Conservation (phyloP, 306 rosid species). For the Vigna hirtella region DNA sequence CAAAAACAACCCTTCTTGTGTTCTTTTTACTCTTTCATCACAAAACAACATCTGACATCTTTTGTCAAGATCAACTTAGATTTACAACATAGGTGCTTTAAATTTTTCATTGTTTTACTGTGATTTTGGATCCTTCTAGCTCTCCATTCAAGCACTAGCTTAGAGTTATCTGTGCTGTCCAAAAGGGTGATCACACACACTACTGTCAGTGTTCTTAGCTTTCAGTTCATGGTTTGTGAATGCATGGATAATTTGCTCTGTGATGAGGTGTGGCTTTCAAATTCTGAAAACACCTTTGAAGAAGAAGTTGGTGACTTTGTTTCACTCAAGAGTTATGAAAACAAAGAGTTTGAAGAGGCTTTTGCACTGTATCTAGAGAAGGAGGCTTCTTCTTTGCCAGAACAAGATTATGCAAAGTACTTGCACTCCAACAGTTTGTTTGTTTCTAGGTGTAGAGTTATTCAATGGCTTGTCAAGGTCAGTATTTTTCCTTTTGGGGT, state of each 20-base stretch:
- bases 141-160: neutral
- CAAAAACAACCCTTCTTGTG: conserved; percentile 1
- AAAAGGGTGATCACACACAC: neutral
- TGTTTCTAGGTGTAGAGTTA: neutral
- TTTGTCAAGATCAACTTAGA: too few relatives aligned
- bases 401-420: neutral
- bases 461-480: conserved; percentile 24
- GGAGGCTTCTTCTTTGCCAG: neutral
- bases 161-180: neutral
- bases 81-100: too few relatives aligned
- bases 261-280: conserved; percentile 24
- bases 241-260: conserved; percentile 16
- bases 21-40: neutral
- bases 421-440: conserved; percentile 13
- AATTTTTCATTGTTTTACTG: neutral
- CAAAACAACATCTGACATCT: neutral
- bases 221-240: neutral
- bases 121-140: neutral
- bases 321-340: neutral
- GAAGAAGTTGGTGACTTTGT: neutral
- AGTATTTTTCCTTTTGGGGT: neutral
- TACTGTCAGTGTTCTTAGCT: neutral
- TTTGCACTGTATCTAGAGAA: neutral
- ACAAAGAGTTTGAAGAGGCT: conserved; percentile 9
- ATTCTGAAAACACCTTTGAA: neutral